These are phyloP conservation scores for Phytophthora sojae DNA, from an alignment of 352 stramenopile genomes.

Conservation along the genomic window DNA sequence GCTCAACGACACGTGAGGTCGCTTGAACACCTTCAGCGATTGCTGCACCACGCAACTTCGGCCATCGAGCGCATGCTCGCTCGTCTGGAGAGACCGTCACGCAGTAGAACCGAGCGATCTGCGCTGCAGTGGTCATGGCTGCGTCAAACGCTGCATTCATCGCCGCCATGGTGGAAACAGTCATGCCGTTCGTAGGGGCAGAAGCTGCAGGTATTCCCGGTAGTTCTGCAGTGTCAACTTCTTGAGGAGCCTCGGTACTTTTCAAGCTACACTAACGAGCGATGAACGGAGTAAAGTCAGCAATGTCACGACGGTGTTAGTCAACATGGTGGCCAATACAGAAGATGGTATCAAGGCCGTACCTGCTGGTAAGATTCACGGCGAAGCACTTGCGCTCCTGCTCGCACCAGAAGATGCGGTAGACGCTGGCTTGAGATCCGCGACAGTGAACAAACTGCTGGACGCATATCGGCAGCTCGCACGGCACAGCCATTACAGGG, in stretches of 20 bases:
- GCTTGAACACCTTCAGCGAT: conserved; percentile 61
- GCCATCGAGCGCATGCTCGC: conserved; percentile 41
- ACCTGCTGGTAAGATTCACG: conserved; percentile 83
- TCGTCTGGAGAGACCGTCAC: conserved; percentile 49
- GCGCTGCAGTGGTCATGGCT: conserved; percentile 34
- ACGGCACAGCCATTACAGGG: conserved; percentile 57
- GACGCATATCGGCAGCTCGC: conserved; percentile 64
- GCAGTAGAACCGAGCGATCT: conserved; percentile 47
- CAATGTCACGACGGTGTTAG: conserved; percentile 18
- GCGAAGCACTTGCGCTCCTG: conserved; percentile 66
- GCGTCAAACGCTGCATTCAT: conserved; percentile 39
- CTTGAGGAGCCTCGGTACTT: conserved; percentile 30
- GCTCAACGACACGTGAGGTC: conserved; percentile 65
- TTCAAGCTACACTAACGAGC: conserved; percentile 49
- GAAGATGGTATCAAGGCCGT: neutral
- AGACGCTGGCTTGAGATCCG: conserved; percentile 71
- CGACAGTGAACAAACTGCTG: conserved; percentile 82
- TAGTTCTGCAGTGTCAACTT: conserved; percentile 3
- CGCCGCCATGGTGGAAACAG: conserved; percentile 18
- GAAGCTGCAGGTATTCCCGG: neutral
- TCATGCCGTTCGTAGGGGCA: neutral
- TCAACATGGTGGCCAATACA: neutral
- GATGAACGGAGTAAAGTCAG: conserved; percentile 13
- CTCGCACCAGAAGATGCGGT: conserved; percentile 69
- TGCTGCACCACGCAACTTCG: conserved; percentile 63